Conservation (phyloP, 257 asterid species). For the Orobanche coerulescens region DNA sequence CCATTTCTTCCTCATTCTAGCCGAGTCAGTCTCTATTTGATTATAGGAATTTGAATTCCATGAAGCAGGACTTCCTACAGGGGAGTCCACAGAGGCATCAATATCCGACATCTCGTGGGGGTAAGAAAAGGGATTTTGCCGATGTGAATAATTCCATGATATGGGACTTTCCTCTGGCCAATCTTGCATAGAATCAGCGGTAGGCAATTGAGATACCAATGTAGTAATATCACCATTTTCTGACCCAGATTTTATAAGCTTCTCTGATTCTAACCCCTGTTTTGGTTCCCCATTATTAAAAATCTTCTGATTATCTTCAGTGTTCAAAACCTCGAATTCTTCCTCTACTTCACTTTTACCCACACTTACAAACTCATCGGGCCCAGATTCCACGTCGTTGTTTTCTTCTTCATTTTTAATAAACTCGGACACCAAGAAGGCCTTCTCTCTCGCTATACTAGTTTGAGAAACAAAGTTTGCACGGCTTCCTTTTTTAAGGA, state of each 20-base stretch:
- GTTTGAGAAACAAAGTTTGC: constrained; percentile 38
- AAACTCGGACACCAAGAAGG: constrained; percentile 33
- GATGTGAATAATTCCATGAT: constrained; percentile 48
- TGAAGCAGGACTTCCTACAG: constrained; percentile 72
- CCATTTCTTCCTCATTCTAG: constrained; percentile 57
- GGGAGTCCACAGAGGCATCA: constrained; percentile 69
- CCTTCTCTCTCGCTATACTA: constrained; percentile 38
- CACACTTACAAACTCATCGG: constrained; percentile 36
- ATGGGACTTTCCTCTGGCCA: constrained; percentile 52
- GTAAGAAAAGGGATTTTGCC: constrained; percentile 56
- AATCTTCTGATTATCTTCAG: constrained; percentile 22
- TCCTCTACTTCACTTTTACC: constrained; percentile 46
- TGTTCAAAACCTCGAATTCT: constrained; percentile 37
- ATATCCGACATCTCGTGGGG: constrained; percentile 64
- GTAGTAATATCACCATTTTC: constrained; percentile 37
- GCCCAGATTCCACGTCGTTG: constrained; percentile 41
- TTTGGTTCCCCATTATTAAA: constrained; percentile 27
- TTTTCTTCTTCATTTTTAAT: constrained; percentile 33
- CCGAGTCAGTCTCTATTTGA: constrained; percentile 51
- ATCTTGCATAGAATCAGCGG: constrained; percentile 40
- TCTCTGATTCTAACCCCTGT: constrained; percentile 19
- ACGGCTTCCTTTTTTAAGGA: constrained; percentile 55
- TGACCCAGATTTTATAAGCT: constrained; percentile 34
- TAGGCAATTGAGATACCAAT: constrained; percentile 45
- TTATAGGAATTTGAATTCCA: constrained; percentile 61